Conservation (phyloP, 139 green algal species). For the Coccomyxa sp. region DNA sequence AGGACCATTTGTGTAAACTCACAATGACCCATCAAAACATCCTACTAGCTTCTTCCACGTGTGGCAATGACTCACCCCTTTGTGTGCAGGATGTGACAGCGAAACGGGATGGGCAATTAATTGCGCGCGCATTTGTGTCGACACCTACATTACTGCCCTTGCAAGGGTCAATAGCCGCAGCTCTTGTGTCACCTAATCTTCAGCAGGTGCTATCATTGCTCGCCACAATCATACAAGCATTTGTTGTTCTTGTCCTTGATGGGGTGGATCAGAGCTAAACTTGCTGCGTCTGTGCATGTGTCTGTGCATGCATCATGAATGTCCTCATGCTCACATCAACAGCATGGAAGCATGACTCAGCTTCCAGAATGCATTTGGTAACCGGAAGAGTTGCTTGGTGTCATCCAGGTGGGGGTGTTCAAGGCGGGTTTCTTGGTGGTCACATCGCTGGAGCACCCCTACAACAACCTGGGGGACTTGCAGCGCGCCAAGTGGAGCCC, state of each 20-base stretch:
- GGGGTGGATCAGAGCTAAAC: too few relatives aligned
- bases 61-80: not conserved
- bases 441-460: conserved; percentile 15
- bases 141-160: not conserved
- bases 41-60: not conserved
- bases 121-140: not conserved
- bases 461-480: conserved; percentile 37
- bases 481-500: conserved; percentile 35
- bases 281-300: too few relatives aligned
- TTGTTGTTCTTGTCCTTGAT: too few relatives aligned
- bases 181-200: not conserved
- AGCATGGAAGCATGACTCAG: not conserved
- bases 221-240: not conserved
- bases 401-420: conserved; percentile 2
- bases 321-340: too few relatives aligned
- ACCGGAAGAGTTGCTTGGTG: not conserved
- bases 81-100: not conserved
- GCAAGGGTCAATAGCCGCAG: not conserved
- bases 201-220: too few relatives aligned
- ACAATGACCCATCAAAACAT: not conserved
- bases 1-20: not conserved
- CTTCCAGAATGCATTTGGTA: not conserved
- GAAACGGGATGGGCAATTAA: not conserved
- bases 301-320: too few relatives aligned
- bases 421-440: conserved; percentile 38